Conservation (phyloP, 2,329 filamentous ascomycete genomes). For the Xylariaceae sp. region DNA sequence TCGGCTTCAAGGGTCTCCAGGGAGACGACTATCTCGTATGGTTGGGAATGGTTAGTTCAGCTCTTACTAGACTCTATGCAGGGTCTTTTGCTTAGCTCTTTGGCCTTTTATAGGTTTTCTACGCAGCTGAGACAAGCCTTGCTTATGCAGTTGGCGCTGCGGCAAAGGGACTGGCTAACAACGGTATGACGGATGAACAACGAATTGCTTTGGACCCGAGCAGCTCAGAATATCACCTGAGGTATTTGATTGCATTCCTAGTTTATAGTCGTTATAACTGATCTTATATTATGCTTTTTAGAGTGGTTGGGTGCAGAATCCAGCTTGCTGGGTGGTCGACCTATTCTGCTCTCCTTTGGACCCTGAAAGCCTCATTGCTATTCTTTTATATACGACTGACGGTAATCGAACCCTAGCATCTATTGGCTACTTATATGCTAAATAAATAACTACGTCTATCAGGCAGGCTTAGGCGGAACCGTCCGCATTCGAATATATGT, state of each 20-base stretch:
- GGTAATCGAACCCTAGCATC: slow-evolving; percentile 25
- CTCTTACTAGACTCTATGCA: not conserved
- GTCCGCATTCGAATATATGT: slow-evolving; percentile 51
- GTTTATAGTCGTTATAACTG: not conserved
- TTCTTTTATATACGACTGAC: slow-evolving; percentile 60
- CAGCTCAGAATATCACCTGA: slow-evolving; percentile 49
- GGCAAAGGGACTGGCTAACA: slow-evolving; percentile 57
- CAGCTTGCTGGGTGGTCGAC: slow-evolving; percentile 59
- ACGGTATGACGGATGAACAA: slow-evolving; percentile 56
- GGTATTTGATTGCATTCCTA: slow-evolving; percentile 11
- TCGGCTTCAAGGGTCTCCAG: slow-evolving; percentile 25
- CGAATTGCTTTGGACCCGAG: slow-evolving; percentile 48
- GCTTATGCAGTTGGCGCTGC: slow-evolving; percentile 55
- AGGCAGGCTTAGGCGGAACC: slow-evolving; percentile 47
- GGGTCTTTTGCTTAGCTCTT: slow-evolving; percentile 1
- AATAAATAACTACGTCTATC: not conserved
- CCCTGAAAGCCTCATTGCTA: slow-evolving; percentile 58
- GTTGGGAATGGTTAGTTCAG: slow-evolving; percentile 41
- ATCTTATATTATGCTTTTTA: slow-evolving; percentile 20
- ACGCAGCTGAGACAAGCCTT: slow-evolving; percentile 53
- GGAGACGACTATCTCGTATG: slow-evolving; percentile 46
- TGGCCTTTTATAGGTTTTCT: slow-evolving; percentile 48
- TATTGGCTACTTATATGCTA: not conserved
- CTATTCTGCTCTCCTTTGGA: slow-evolving; percentile 58
- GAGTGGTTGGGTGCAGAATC: slow-evolving; percentile 57